A percentile compares a stretch with the other conserved stretches of the same genome.
Conservation (phyloP, 2,329 filamentous ascomycete genomes). For the Waltergamsia citrina region DNA sequence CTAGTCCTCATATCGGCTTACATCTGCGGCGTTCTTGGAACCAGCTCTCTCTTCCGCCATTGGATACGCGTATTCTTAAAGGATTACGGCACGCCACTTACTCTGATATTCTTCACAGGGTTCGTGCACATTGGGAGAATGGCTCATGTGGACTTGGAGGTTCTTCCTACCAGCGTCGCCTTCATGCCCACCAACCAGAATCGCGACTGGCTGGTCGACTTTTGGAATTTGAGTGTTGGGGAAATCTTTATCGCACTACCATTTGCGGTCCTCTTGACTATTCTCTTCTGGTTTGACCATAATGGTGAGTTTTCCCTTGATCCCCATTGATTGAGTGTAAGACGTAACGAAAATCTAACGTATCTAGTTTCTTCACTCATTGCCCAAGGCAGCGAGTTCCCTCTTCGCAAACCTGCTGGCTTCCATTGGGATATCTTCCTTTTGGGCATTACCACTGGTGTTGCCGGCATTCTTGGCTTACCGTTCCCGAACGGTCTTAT, state of each 20-base stretch:
- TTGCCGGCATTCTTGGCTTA: slow-evolving; percentile 66
- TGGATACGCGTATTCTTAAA: slow-evolving; percentile 74
- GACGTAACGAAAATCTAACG: no score
- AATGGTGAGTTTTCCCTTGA: slow-evolving; percentile 47
- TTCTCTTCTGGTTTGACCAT: slow-evolving; percentile 85
- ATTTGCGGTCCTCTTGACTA: slow-evolving; percentile 73
- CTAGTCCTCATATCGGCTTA: slow-evolving; percentile 73
- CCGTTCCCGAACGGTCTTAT: slow-evolving; percentile 79
- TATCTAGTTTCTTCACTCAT: slow-evolving; percentile 71
- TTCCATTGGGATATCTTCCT: slow-evolving; percentile 84
- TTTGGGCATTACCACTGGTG: slow-evolving; percentile 65
- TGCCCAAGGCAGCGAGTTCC: slow-evolving; percentile 75
- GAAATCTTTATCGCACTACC: slow-evolving; percentile 81
- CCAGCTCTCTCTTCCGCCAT: slow-evolving; percentile 63
- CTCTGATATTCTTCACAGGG: slow-evolving; percentile 79
- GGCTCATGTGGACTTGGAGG: slow-evolving; percentile 57
- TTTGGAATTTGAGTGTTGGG: slow-evolving; percentile 65
- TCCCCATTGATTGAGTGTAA: slow-evolving; percentile 1
- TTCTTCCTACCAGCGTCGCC: slow-evolving; percentile 64
- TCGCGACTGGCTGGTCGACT: slow-evolving; percentile 67
- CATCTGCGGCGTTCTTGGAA: slow-evolving; percentile 61
- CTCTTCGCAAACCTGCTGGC: slow-evolving; percentile 69
- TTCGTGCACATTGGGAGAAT: slow-evolving; percentile 84
- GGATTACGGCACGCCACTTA: slow-evolving; percentile 80
- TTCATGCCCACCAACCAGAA: slow-evolving; percentile 64